Conservation (phyloP, 805 yeast species). For the Yamadazyma scolyti region DNA sequence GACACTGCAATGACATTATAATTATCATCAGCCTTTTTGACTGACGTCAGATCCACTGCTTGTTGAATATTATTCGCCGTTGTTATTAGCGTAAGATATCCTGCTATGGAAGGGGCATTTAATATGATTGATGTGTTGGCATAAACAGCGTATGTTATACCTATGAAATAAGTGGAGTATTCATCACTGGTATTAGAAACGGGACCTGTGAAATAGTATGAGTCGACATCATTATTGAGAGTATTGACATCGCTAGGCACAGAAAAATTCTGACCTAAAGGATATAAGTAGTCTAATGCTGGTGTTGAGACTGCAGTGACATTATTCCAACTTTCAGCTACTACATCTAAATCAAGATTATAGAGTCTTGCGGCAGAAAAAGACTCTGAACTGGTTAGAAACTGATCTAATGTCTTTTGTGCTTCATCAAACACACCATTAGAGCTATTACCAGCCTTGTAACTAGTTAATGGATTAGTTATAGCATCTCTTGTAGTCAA, state of each 20-base stretch:
- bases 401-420: conserved; percentile 47
- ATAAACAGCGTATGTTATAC: conserved; percentile 74
- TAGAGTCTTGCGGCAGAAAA: conserved; percentile 66
- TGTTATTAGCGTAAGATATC: conserved; percentile 62
- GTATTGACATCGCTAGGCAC: conserved; percentile 47
- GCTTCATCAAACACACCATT: conserved; percentile 41
- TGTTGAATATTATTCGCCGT: conserved; percentile 27
- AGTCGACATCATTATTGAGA: conserved; percentile 11
- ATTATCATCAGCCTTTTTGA: conserved; percentile 13
- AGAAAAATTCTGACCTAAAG: conserved; percentile 43
- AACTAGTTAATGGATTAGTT: conserved; percentile 55
- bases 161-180: conserved; percentile 50
- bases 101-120: conserved; percentile 56
- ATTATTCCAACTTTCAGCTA: conserved; percentile 35
- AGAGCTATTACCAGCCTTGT: conserved; percentile 71
- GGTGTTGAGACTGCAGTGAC: conserved; percentile 21
- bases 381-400: conserved; percentile 58
- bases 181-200: conserved; percentile 32
- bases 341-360: conserved; percentile 51
- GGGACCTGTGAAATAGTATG: conserved; percentile 62
- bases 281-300: conserved; percentile 40
- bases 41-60: conserved; percentile 19
- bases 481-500: conserved; percentile 59
- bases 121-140: conserved; percentile 65
- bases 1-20: conserved; percentile 29